These are phyloP conservation scores for Pseudogymnoascus sp. DNA, from an alignment of 2,329 filamentous ascomycete species.

Conservation along the genomic window DNA sequence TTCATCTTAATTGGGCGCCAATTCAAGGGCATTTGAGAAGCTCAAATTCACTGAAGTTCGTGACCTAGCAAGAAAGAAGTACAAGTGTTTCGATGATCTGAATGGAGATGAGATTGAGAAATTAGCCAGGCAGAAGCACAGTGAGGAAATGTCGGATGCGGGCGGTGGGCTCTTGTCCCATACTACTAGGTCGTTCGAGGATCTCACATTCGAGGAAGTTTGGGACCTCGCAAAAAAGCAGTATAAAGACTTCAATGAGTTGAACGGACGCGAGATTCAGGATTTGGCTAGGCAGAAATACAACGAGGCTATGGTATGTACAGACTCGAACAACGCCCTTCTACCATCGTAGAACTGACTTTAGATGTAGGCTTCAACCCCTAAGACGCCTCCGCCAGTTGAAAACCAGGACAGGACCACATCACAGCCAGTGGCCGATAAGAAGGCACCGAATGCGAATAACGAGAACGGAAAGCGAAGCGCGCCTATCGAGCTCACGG, in stretches of 20 bases:
- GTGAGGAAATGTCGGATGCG: neutral
- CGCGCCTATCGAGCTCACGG: too few relatives aligned
- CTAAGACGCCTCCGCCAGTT: too few relatives aligned
- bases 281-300: neutral
- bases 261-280: neutral
- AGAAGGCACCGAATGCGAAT: too few relatives aligned
- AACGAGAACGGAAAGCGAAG: too few relatives aligned
- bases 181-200: neutral
- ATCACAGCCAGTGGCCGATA: too few relatives aligned
- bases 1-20: too few relatives aligned
- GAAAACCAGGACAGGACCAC: too few relatives aligned
- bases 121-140: neutral
- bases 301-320: neutral
- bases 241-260: neutral
- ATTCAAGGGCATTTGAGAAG: neutral
- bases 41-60: neutral
- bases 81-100: neutral
- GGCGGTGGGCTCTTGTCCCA: too few relatives aligned
- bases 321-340: too few relatives aligned
- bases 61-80: neutral
- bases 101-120: neutral
- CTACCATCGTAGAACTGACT: too few relatives aligned
- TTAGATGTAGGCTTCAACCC: too few relatives aligned
- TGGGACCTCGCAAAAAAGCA: neutral
- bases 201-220: neutral